Evolutionary conservation across 331 rosid genomes (phyloP), one percentile per base, ranked within the genome.

Genomic region (Pyrus hybrid): DNA sequence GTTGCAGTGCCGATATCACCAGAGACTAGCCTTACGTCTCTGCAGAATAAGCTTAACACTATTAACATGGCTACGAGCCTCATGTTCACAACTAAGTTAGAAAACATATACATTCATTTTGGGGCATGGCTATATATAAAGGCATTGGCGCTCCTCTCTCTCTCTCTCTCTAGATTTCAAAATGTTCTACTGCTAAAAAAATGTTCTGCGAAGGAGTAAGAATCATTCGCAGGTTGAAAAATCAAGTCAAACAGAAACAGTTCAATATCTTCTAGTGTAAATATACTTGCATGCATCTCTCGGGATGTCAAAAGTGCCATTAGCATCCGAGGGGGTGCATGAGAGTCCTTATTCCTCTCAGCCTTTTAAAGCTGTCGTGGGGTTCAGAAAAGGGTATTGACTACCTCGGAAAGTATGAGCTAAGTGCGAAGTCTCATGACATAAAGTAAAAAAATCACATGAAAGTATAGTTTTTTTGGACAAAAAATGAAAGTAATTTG

Each of bases 1-100:
- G 88, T 12, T 32, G 96, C 93, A 2, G 89, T 88, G 7, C 96
- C 93, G 74, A 88, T 81, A 20, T 87, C 96, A 60, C 85, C 90
- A 18, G 37, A 25, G 72, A 81, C 80, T 0, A 58, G 29, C 58
- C 13, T 67, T 20, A 57, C 6, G 30, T 78, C 76, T 76, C 26
- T 65, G 77, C 76, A 56, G 17, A 83, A 47, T 11, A 88, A 25
- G 71, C 9, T 43, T 28, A 75, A 76, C 53, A 86, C 28, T 35
- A n/a, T n/a, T 23, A 26, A 20, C 70, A 66, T 33, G 26, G 5
- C 16, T 33, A 66, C 11, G 51, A 66, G 70, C 20, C 28, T 66
- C 70, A 66, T 66, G 28, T 18, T 35, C 70, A n/a, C 70, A 20
- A 17, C 17, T 20, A 30, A 20, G 28, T 66, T n/a, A 29, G n/a